These are phyloP conservation scores for Rhizophagus prolifer DNA, from an alignment of 192 early-diverging fungal species.

Conservation along the genomic window DNA sequence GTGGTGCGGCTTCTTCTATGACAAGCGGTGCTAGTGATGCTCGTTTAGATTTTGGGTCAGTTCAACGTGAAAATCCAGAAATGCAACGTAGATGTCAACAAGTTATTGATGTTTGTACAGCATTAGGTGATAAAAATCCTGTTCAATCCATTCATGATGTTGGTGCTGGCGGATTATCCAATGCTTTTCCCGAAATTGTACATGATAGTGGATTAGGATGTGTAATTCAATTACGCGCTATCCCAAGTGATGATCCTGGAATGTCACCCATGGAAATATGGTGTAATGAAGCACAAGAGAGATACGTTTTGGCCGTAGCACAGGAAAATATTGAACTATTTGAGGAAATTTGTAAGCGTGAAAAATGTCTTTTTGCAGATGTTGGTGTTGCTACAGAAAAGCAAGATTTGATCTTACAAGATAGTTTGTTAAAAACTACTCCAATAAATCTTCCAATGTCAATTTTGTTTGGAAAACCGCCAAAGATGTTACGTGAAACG, in stretches of 20 bases:
- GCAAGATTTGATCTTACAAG: conserved; percentile 75
- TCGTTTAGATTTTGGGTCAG: conserved; percentile 95
- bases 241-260: conserved; percentile 85
- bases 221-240: conserved; percentile 83
- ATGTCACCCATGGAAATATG: conserved; percentile 99
- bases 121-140: conserved; percentile 77
- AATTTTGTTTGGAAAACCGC: conserved; percentile 95
- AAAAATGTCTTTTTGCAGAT: conserved; percentile 88
- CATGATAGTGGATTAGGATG: conserved; percentile 94
- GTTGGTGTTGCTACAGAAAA: conserved; percentile 89
- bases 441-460: conserved; percentile 94
- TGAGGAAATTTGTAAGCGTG: conserved; percentile 76
- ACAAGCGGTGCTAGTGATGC: conserved; percentile 82
- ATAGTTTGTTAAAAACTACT: conserved; percentile 62
- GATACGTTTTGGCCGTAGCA: conserved; percentile 93
- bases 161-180: conserved; percentile 97
- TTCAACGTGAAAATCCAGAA: conserved; percentile 99
- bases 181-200: conserved; percentile 97
- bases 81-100: conserved; percentile 98
- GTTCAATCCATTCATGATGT: conserved; percentile 98
- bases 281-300: conserved; percentile 99
- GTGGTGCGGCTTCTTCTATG: conserved; percentile 97
- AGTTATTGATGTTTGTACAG: conserved; percentile 93
- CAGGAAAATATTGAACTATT: conserved; percentile 69
- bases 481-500: conserved; percentile 86